Percentiles rank a stretch among this genome's conserved stretches.
Evolutionary conservation across 2,329 filamentous ascomycete genomes (phyloP).

Genomic region (Xylaria sp.): DNA sequence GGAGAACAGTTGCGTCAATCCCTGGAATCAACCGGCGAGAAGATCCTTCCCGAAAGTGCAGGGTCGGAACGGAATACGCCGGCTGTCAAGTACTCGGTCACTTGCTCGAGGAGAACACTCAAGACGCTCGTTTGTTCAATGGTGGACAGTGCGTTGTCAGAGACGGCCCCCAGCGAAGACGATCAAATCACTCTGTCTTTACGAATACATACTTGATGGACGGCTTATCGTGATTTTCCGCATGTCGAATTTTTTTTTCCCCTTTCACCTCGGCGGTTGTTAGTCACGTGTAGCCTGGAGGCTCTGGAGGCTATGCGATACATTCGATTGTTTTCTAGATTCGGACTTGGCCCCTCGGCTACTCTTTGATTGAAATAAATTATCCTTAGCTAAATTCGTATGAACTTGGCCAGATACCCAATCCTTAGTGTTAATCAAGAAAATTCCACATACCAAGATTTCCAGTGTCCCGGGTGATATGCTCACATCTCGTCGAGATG

Average conservation of each 20-base stretch:
- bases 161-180: neutral
- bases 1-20: neutral
- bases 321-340: neutral
- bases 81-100: conserved; percentile 1
- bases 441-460: neutral
- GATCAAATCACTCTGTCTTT: neutral
- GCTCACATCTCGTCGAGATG: neutral
- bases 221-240: neutral
- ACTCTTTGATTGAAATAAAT: neutral
- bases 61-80: neutral
- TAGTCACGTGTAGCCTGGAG: neutral
- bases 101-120: neutral
- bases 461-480: neutral
- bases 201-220: conserved; percentile 1
- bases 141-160: neutral
- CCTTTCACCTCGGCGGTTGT: neutral
- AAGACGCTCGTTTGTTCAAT: conserved; percentile 5
- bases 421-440: neutral
- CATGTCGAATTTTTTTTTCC: neutral
- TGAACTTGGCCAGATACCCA: neutral
- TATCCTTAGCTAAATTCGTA: neutral
- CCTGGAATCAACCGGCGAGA: neutral
- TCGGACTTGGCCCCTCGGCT: neutral
- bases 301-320: neutral
- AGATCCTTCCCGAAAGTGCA: neutral